A percentile compares a stretch with the other conserved stretches of the same genome.
Conservation (phyloP, 78 protist genomes). For the Acrasis kona region DNA sequence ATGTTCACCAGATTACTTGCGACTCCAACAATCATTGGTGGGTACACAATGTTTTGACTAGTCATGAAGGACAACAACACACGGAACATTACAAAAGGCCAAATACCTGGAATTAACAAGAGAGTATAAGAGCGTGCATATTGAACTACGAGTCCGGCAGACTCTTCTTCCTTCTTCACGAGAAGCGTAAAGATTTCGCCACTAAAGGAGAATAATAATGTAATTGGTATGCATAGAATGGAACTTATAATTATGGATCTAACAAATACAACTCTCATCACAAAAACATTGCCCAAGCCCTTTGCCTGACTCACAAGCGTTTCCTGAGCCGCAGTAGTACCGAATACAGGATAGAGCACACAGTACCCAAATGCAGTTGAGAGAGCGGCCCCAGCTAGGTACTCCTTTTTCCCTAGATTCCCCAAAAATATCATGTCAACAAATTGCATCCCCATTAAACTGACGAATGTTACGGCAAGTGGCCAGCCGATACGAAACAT, state of each 20-base stretch:
- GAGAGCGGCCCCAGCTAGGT: background rate
- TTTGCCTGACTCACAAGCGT: background rate
- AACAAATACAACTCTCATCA: background rate
- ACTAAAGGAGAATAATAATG: background rate
- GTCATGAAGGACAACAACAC: too few relatives aligned
- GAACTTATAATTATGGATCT: background rate
- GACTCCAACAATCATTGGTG: too few relatives aligned
- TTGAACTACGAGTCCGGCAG: too few relatives aligned
- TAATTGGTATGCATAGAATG: background rate
- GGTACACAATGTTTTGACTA: too few relatives aligned
- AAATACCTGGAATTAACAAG: too few relatives aligned
- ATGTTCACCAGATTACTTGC: too few relatives aligned
- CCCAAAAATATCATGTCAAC: background rate
- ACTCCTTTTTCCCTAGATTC: background rate
- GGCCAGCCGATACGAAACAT: too few relatives aligned
- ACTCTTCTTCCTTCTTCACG: too few relatives aligned
- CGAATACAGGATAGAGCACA: background rate
- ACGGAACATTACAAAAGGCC: too few relatives aligned
- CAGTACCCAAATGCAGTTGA: background rate
- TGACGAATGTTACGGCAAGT: too few relatives aligned
- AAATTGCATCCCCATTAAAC: too few relatives aligned
- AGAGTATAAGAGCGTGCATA: too few relatives aligned
- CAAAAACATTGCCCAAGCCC: background rate
- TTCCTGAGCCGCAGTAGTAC: background rate
- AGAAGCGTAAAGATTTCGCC: background rate